phyloP scores from a whole-genome alignment of 176 grass and related monocot genomes.

The Aegilops speltoides region DNA sequence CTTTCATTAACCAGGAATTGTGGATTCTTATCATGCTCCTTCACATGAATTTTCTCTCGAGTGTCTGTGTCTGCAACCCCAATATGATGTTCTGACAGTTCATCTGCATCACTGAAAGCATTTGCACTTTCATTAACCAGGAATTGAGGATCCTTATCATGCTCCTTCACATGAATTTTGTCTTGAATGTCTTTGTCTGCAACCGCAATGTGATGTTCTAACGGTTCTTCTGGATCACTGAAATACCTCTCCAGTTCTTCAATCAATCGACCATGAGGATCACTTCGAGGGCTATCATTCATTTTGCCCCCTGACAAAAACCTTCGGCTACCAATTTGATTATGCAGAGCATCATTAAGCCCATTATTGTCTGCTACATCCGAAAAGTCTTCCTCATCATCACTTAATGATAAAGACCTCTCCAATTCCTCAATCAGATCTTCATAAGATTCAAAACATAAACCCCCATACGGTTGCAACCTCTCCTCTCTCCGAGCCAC shows the following conservation, averaged over 20 bases:
- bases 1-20: slow-evolving; percentile 29
- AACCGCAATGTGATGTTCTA: neutral
- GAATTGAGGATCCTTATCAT: slow-evolving; percentile 26
- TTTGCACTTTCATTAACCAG: slow-evolving; percentile 29
- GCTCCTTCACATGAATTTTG: neutral
- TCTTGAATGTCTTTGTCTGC: neutral
- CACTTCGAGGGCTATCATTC: slow-evolving; percentile 24
- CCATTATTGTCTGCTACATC: slow-evolving; percentile 31
- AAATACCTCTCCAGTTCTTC: slow-evolving; percentile 62
- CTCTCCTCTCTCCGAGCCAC: slow-evolving; percentile 1
- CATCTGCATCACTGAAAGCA: slow-evolving; percentile 46
- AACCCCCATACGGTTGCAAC: neutral
- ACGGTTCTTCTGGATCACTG: slow-evolving; percentile 36
- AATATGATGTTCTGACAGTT: slow-evolving; percentile 17
- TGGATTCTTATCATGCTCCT: slow-evolving; percentile 23
- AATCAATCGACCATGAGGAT: slow-evolving; percentile 56
- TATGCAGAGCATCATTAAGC: slow-evolving; percentile 45
- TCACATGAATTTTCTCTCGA: neutral
- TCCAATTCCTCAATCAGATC: slow-evolving; percentile 56
- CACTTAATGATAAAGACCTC: slow-evolving; percentile 49
- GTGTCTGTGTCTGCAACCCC: neutral
- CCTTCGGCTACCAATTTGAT: slow-evolving; percentile 39
- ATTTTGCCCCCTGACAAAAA: slow-evolving; percentile 19
- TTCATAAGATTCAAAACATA: slow-evolving; percentile 43
- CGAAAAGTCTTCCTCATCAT: slow-evolving; percentile 40